These are phyloP conservation scores for Schoenoplectus tabernaemontani DNA, from an alignment of 202 grass and related monocot species.

Conservation along the genomic window DNA sequence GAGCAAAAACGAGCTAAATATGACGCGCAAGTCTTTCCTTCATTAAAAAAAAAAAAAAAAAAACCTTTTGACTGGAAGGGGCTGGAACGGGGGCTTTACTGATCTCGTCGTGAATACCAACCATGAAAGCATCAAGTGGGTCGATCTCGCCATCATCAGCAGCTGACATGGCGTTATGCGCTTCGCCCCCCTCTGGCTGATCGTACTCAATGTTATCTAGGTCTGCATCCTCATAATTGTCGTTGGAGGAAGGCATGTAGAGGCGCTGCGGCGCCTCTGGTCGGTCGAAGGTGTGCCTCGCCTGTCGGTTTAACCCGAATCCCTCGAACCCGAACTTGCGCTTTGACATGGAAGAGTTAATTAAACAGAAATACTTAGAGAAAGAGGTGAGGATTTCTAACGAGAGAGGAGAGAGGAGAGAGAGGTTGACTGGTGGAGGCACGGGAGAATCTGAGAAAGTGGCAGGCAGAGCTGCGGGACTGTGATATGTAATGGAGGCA, in stretches of 20 bases:
- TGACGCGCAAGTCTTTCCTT: neutral
- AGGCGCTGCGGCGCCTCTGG: conserved; percentile 54
- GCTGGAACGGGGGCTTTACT: conserved; percentile 36
- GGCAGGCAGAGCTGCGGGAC: conserved; percentile 35
- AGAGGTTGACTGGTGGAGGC: neutral
- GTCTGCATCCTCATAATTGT: conserved; percentile 53
- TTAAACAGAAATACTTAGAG: neutral
- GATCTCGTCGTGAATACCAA: conserved; percentile 85
- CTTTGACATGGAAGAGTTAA: conserved; percentile 57
- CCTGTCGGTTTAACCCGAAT: conserved; percentile 68
- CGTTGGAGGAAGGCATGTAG: conserved; percentile 41
- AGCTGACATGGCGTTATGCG: neutral
- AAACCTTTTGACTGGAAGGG: conserved; percentile 17
- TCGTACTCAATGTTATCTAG: conserved; percentile 89
- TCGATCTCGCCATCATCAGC: conserved; percentile 57
- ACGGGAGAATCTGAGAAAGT: neutral
- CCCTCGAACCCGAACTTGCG: conserved; percentile 74
- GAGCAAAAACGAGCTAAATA: neutral
- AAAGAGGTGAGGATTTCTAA: neutral
- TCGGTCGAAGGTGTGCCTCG: conserved; percentile 80
- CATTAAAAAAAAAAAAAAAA: no score
- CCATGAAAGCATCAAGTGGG: conserved; percentile 94
- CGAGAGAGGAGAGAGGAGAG: neutral
- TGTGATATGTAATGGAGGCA: conserved; percentile 32
- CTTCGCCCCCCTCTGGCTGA: conserved; percentile 26